Evolutionary conservation across 192 early-diverging fungal species (phyloP).

Genomic region (Gaertneriomyces sp.): DNA sequence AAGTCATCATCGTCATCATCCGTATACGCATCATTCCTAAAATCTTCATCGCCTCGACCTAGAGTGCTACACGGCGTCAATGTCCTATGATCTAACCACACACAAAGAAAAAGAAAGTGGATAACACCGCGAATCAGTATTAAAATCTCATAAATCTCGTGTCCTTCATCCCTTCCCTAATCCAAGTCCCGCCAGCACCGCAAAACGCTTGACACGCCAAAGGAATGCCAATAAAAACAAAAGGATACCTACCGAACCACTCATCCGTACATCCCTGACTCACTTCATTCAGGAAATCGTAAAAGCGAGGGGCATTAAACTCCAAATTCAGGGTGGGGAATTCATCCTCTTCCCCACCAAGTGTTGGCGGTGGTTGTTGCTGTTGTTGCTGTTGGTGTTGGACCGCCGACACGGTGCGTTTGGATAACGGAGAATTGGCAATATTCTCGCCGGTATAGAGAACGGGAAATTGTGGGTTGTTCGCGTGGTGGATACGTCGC

Average conservation of each 20-base stretch:
- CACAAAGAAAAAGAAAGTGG: slow-evolving; percentile 12
- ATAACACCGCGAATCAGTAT: not conserved
- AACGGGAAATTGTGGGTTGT: too few species aligned
- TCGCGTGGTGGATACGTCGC: too few species aligned
- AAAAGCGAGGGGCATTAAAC: slow-evolving; percentile 43
- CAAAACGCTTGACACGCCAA: not conserved
- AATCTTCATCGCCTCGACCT: not conserved
- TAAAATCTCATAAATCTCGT: not conserved
- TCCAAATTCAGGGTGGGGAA: slow-evolving; percentile 17
- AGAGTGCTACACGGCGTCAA: not conserved
- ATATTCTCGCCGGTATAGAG: too few species aligned
- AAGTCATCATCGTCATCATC: slow-evolving; percentile 16
- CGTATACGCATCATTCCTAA: not conserved
- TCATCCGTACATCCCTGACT: slow-evolving; percentile 25
- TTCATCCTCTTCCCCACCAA: too few species aligned
- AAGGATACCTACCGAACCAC: slow-evolving; percentile 44
- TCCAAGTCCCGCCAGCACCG: too few species aligned
- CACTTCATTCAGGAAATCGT: slow-evolving; percentile 35
- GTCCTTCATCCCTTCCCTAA: slow-evolving; percentile 14
- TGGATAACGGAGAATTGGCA: too few species aligned
- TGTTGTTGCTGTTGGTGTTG: too few species aligned
- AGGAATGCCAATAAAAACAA: slow-evolving; percentile 12
- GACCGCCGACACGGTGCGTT: too few species aligned
- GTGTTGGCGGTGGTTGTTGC: too few species aligned
- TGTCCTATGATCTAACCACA: not conserved